phyloP scores from a whole-genome alignment of 441 rosid genomes.

The Pelargonium fulgidum region DNA sequence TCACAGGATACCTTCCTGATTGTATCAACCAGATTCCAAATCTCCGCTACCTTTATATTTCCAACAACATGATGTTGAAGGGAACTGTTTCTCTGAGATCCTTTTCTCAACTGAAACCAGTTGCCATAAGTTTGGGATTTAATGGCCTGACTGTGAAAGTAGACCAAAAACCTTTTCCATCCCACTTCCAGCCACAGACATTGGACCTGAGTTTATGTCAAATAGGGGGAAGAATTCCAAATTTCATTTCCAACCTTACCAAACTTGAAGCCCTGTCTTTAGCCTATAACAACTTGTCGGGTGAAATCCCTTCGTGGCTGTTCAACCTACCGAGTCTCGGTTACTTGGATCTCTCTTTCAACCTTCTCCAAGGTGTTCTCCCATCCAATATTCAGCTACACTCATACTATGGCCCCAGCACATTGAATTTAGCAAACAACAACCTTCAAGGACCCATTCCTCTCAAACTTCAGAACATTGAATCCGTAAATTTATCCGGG shows the following conservation, averaged over 20 bases:
- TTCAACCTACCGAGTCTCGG: slow-evolving; percentile 13
- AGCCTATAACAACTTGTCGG: slow-evolving; percentile 2
- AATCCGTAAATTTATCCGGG: neutral
- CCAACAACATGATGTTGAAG: slow-evolving; percentile 8
- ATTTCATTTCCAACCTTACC: slow-evolving; percentile 8
- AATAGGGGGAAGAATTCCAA: slow-evolving; percentile 6
- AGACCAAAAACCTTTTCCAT: slow-evolving; percentile 4
- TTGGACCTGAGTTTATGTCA: slow-evolving; percentile 7
- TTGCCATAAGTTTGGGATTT: slow-evolving; percentile 3
- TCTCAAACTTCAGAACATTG: neutral
- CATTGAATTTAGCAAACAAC: slow-evolving; percentile 5
- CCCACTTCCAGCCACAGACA: neutral
- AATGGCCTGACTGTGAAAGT: neutral
- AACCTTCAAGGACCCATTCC: slow-evolving; percentile 12
- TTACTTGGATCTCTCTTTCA: slow-evolving; percentile 13
- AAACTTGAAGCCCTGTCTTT: neutral
- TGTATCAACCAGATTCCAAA: slow-evolving; percentile 3
- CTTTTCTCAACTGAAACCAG: neutral
- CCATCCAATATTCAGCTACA: slow-evolving; percentile 6
- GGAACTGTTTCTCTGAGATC: slow-evolving; percentile 11
- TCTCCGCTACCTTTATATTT: neutral
- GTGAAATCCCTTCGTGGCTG: slow-evolving; percentile 11
- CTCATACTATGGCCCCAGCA: neutral
- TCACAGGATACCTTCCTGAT: slow-evolving; percentile 11
- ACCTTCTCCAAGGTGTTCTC: slow-evolving; percentile 11